These are phyloP conservation scores for Rhodotorula graminis DNA, from an alignment of 768 basidiomycete species.

Conservation along the genomic window DNA sequence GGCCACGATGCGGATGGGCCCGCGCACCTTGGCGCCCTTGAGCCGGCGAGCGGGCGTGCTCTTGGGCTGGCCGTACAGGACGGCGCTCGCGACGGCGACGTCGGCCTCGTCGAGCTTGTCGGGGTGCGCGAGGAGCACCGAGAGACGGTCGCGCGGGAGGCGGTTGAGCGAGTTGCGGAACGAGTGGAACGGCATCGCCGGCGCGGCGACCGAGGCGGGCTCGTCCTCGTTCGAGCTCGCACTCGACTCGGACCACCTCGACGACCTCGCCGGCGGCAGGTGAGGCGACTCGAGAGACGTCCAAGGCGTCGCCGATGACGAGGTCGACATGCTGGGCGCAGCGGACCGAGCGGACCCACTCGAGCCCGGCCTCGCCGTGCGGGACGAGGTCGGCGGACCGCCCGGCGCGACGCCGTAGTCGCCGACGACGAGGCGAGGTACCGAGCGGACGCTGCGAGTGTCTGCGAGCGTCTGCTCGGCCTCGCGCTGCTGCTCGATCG, in stretches of 20 bases:
- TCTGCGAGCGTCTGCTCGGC: not conserved
- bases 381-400: conserved; percentile 3
- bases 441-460: not conserved
- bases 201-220: not conserved
- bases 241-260: conserved; percentile 20
- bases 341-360: not conserved
- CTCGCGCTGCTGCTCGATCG: conserved; percentile 5
- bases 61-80: not conserved
- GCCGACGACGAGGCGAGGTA: not conserved
- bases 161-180: conserved; percentile 30
- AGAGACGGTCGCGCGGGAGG: not conserved
- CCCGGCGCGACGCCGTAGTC: not conserved
- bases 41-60: not conserved
- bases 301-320: not conserved
- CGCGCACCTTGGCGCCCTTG: not conserved
- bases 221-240: not conserved
- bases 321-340: not conserved
- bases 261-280: not conserved
- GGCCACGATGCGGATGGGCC: conserved; percentile 1
- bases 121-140: not conserved
- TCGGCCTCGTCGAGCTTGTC: not conserved
- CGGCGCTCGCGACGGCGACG: not conserved
- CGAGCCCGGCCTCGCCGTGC: not conserved
- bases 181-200: conserved; percentile 12
- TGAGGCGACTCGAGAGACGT: not conserved